Conservation (phyloP, 495 filamentous ascomycete species). For the Zalerion maritima region DNA sequence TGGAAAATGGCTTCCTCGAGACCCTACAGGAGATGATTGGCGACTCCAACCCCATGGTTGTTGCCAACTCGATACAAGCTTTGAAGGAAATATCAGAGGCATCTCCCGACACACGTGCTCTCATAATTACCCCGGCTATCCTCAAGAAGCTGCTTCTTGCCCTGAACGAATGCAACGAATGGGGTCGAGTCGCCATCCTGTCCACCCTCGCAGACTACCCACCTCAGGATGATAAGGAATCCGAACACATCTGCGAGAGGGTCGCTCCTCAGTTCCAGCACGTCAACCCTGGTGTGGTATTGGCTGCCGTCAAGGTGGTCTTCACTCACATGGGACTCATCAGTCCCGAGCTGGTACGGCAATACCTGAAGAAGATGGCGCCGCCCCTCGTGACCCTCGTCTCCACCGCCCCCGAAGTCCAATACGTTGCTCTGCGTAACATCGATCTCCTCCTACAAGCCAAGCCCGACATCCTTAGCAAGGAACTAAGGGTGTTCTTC, state of each 20-base stretch:
- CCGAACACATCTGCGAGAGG: slow-evolving; percentile 95
- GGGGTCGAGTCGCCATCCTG: slow-evolving; percentile 93
- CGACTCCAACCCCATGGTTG: slow-evolving; percentile 97
- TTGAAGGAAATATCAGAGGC: slow-evolving; percentile 82
- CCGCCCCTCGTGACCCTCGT: slow-evolving; percentile 91
- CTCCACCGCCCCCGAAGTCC: slow-evolving; percentile 89
- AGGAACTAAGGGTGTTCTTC: slow-evolving; percentile 96
- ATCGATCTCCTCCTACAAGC: slow-evolving; percentile 93
- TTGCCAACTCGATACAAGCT: slow-evolving; percentile 90
- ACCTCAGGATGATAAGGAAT: slow-evolving; percentile 77
- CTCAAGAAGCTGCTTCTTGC: slow-evolving; percentile 95
- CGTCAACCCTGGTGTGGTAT: slow-evolving; percentile 89
- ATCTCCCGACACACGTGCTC: slow-evolving; percentile 75
- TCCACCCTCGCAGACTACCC: slow-evolving; percentile 80
- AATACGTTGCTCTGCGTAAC: slow-evolving; percentile 92
- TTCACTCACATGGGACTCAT: slow-evolving; percentile 91
- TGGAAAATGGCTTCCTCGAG: slow-evolving; percentile 94
- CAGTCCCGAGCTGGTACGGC: slow-evolving; percentile 57
- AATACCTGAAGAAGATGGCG: slow-evolving; percentile 95
- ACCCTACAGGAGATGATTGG: slow-evolving; percentile 94
- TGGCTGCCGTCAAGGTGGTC: slow-evolving; percentile 94
- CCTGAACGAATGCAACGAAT: slow-evolving; percentile 95
- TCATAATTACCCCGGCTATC: slow-evolving; percentile 63
- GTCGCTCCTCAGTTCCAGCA: slow-evolving; percentile 97
- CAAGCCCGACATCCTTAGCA: slow-evolving; percentile 88